Evolutionary conservation across 1,139 yeast genomes (phyloP).

Genomic region (Kodamaea derodonti): DNA sequence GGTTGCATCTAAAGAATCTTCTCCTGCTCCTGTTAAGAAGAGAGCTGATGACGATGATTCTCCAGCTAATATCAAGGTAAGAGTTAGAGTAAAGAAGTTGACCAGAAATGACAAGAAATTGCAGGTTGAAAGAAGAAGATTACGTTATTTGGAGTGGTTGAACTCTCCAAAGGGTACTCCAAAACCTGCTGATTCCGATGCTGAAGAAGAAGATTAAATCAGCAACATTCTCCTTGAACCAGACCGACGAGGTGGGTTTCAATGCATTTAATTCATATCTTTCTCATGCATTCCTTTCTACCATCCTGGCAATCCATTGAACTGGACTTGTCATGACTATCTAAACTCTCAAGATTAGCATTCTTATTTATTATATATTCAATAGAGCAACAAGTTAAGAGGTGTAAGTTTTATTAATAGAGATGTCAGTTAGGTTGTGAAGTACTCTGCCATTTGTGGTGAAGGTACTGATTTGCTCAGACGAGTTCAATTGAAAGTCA

Average conservation of each 20-base stretch:
- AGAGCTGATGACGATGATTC: constrained; percentile 75
- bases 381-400: background rate
- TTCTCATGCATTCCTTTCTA: too few species aligned
- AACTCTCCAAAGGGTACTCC: constrained; percentile 97
- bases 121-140: constrained; percentile 90
- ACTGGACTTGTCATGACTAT: too few species aligned
- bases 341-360: too few species aligned
- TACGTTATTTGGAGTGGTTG: constrained; percentile 92
- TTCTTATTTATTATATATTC: background rate
- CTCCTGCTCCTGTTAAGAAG: constrained; percentile 30
- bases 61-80: constrained; percentile 93
- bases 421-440: too few species aligned
- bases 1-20: constrained; percentile 20
- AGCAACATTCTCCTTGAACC: constrained; percentile 3
- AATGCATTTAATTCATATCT: too few species aligned
- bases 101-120: constrained; percentile 93
- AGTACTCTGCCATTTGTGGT: too few species aligned
- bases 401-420: background rate
- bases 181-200: constrained; percentile 88
- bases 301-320: too few species aligned
- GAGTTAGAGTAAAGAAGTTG: constrained; percentile 89
- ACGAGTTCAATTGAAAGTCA: too few species aligned
- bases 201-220: constrained; percentile 60
- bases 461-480: too few species aligned
- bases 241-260: too few species aligned